Evolutionary conservation across 345 rosid genomes (phyloP), one percentile per base, ranked within the genome.

Genomic region (Hibiscus trionum): DNA sequence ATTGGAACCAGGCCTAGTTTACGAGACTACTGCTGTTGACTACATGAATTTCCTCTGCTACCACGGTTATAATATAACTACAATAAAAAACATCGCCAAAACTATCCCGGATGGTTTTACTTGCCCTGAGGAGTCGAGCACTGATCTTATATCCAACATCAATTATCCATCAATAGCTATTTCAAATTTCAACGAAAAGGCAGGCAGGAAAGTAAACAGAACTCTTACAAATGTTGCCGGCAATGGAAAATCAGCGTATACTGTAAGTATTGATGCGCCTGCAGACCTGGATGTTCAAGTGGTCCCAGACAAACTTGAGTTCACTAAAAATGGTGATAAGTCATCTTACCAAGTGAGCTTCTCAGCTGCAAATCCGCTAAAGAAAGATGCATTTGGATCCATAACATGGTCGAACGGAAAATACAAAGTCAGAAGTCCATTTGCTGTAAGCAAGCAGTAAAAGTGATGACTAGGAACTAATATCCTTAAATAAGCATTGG

Each of bases 161-260:
- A 91, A 87, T 82, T 90, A 90, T 71, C 96, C 96, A 8, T 91
- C 95, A 4, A 88, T 94, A n/a, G 80, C 84, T 1, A 77, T 90
- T 62, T 82, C 85, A 27, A 80, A 76, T 44, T 77, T 90, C 73
- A 49, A 70, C 8, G 81, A 70, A 24, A 85, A 77, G 39, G 72
- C 66, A 60, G 78, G 74, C 73, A 83, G 69, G 82, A 84, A 52
- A 26, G 47, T 90, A 31, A 70, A 27, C 26, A 86, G 95, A 77
- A 87, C 90, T 8, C 80, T 86, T 31, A 90, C 93, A 11, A 90
- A 87, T 37, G 93, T 86, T 4, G 93, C 78, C 11, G 88, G 86
- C 76, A 88, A 81, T 37, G 86, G 79, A n/a, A 71, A 69, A n/a
- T 62, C 81, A 37, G 76, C 27, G 26, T 91, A 91, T 52, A 73